Evolutionary conservation across 768 basidiomycete species (phyloP).

Genomic region (Grammothele lineata): DNA sequence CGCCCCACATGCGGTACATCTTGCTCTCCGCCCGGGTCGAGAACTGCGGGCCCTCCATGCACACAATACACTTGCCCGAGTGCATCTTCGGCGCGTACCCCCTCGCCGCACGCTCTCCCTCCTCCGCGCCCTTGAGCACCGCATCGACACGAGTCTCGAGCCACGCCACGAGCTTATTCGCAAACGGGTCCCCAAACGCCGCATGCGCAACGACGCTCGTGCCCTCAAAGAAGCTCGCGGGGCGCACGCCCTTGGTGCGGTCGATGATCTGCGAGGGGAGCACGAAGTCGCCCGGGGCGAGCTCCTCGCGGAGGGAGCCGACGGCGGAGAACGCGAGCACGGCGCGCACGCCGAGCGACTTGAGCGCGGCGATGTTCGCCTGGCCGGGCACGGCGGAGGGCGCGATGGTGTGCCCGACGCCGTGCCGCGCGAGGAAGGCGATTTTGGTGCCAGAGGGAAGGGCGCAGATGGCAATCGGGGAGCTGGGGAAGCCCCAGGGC

Average conservation of each 20-base stretch:
- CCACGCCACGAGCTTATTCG: conserved; percentile 57
- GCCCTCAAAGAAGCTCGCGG: conserved; percentile 82
- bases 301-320: conserved; percentile 91
- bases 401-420: conserved; percentile 68
- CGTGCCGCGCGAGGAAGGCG: conserved; percentile 93
- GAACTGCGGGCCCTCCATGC: conserved; percentile 98
- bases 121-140: conserved; percentile 43
- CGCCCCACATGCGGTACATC: conserved; percentile 93
- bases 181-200: conserved; percentile 92
- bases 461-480: conserved; percentile 88
- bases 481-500: conserved; percentile 93
- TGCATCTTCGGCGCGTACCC: conserved; percentile 67
- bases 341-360: conserved; percentile 83
- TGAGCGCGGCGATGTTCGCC: conserved; percentile 95
- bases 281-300: conserved; percentile 83
- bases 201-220: conserved; percentile 85
- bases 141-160: conserved; percentile 58
- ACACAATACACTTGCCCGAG: conserved; percentile 81
- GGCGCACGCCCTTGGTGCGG: conserved; percentile 91
- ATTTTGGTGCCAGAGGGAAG: conserved; percentile 76
- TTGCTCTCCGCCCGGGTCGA: conserved; percentile 95
- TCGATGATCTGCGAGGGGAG: conserved; percentile 94
- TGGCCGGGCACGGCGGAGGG: conserved; percentile 81
- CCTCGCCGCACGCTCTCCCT: conserved; percentile 24
- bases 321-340: conserved; percentile 95